Evolutionary conservation across 768 basidiomycete genomes (phyloP).

Genomic region (Boletus tylopilopsis): DNA sequence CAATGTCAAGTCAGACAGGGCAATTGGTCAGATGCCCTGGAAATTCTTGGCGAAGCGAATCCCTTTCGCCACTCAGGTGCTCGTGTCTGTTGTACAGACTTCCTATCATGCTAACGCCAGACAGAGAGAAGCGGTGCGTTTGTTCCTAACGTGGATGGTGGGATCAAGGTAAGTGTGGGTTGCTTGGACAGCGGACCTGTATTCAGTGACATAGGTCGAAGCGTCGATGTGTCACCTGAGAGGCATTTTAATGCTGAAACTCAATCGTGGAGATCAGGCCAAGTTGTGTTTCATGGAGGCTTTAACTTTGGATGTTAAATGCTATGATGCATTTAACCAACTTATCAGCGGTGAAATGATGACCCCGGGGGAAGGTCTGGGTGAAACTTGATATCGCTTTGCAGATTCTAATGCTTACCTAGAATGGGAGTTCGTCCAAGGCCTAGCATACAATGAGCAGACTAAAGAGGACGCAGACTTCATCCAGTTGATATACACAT

Average conservation of each 20-base stretch:
- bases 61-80: slow-evolving; percentile 75
- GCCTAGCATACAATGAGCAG: slow-evolving; percentile 78
- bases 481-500: slow-evolving; percentile 87
- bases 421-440: slow-evolving; percentile 98
- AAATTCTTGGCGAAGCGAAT: slow-evolving; percentile 91
- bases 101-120: slow-evolving; percentile 6
- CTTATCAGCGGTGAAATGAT: slow-evolving; percentile 93
- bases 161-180: slow-evolving; percentile 72
- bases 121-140: slow-evolving; percentile 62
- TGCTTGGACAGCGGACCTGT: background rate
- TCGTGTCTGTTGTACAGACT: background rate
- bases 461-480: slow-evolving; percentile 87
- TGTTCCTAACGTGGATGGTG: slow-evolving; percentile 84
- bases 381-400: background rate
- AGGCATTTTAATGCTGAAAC: slow-evolving; percentile 89
- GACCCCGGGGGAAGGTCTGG: slow-evolving; percentile 88
- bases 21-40: slow-evolving; percentile 87
- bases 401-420: slow-evolving; percentile 6
- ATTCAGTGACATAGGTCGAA: slow-evolving; percentile 63
- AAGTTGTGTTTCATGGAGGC: slow-evolving; percentile 97
- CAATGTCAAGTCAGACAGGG: slow-evolving; percentile 92
- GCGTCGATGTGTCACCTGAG: slow-evolving; percentile 96
- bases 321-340: slow-evolving; percentile 92
- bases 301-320: slow-evolving; percentile 90
- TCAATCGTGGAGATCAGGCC: slow-evolving; percentile 86